Evolutionary conservation across 1,284 basidiomycete species (phyloP).

Genomic region (Boletus semigastroideus): DNA sequence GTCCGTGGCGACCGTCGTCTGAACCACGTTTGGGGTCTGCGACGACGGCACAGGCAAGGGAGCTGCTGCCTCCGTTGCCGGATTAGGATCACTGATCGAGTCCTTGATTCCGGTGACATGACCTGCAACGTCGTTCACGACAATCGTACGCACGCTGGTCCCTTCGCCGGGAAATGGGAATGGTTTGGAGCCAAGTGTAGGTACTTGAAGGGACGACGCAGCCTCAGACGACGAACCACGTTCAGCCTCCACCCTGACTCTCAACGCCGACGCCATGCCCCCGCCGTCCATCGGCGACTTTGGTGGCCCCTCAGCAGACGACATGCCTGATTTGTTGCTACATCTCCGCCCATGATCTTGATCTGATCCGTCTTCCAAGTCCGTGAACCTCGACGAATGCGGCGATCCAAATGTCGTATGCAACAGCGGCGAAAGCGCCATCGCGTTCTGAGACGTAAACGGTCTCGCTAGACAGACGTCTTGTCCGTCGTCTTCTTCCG

Average conservation of each 20-base stretch:
- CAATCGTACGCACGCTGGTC: slow-evolving; percentile 16
- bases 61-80: slow-evolving; percentile 13
- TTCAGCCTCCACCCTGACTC: slow-evolving; percentile 38
- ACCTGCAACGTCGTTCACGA: slow-evolving; percentile 26
- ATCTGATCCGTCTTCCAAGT: slow-evolving; percentile 29
- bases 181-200: background rate
- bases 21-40: slow-evolving; percentile 1
- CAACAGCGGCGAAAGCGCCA: slow-evolving; percentile 44
- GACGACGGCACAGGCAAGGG: slow-evolving; percentile 4
- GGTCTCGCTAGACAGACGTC: slow-evolving; percentile 8
- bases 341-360: slow-evolving; percentile 16
- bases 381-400: slow-evolving; percentile 38
- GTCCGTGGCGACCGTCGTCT: slow-evolving; percentile 11
- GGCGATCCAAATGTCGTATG: slow-evolving; percentile 56
- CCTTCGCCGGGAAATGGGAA: background rate
- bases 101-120: slow-evolving; percentile 6
- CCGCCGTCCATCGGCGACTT: slow-evolving; percentile 18
- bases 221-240: slow-evolving; percentile 8
- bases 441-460: slow-evolving; percentile 3
- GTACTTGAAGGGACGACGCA: background rate
- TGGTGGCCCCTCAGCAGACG: slow-evolving; percentile 13
- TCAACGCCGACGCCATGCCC: slow-evolving; percentile 37
- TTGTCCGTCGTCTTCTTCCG: slow-evolving; percentile 19
- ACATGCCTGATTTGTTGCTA: slow-evolving; percentile 20
- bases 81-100: slow-evolving; percentile 3